phyloP scores from a whole-genome alignment of 2,329 filamentous ascomycete species.

The Xylaria polymorpha region DNA sequence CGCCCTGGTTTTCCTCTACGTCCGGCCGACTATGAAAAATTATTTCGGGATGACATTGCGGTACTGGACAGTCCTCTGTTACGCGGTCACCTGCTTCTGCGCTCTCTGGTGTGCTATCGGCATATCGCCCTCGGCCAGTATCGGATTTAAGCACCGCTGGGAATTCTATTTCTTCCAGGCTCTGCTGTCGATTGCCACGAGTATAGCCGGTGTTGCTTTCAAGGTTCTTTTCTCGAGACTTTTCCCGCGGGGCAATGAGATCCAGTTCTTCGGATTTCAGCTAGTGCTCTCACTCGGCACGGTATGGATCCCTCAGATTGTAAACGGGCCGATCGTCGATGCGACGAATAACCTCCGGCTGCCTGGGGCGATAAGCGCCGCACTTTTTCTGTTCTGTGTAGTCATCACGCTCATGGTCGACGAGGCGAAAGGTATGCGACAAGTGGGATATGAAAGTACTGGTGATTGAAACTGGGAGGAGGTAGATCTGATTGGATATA shows the following conservation, averaged over 20 bases:
- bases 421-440: conserved; percentile 24
- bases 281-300: conserved; percentile 24
- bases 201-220: conserved; percentile 16
- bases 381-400: conserved; percentile 13
- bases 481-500: no score
- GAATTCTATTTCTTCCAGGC: conserved; percentile 30
- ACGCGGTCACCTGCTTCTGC: conserved; percentile 23
- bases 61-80: conserved; percentile 18
- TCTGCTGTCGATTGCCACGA: conserved; percentile 13
- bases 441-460: conserved; percentile 20
- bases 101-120: conserved; percentile 23
- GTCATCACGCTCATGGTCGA: conserved; percentile 15
- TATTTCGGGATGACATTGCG: conserved; percentile 18
- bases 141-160: conserved; percentile 28
- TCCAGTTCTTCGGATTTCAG: conserved; percentile 26
- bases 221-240: conserved; percentile 25
- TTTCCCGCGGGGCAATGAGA: conserved; percentile 23
- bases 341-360: conserved; percentile 29
- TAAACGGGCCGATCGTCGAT: conserved; percentile 26
- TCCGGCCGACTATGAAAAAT: neutral
- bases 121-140: conserved; percentile 10
- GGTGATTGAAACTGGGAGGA: conserved; percentile 24
- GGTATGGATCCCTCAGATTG: conserved; percentile 29
- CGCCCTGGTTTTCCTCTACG: conserved; percentile 19
- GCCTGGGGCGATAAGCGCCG: conserved; percentile 27